Evolutionary conservation across 805 yeast genomes (phyloP), one percentile per base, ranked within the genome.

Genomic region (Blastobotrys mokoenaii): DNA sequence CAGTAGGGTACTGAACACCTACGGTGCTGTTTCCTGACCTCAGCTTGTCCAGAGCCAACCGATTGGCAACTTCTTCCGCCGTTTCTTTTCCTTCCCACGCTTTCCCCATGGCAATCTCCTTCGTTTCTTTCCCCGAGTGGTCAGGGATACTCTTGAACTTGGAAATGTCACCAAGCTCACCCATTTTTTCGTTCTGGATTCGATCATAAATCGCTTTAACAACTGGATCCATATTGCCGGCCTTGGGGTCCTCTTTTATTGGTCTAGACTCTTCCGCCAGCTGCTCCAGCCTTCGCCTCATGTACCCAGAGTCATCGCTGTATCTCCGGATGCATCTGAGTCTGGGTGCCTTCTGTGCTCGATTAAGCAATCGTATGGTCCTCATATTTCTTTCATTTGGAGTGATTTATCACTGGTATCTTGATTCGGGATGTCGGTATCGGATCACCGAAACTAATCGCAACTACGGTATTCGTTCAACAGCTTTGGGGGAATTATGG

Each of bases 241-340:
- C 66, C 1, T 16, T 44, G 0, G 70, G 63, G 47, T 68, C 71
- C 37, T 58, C 70, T 8, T 53, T 48, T 1, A 54, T 41, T 1
- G 68, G 68, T 1, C 51, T 44, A 1, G 76, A 72, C 31, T 70
- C 65, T 48, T 71, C 76, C 0, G 73, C 68, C 15, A 73, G 51
- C 41, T 67, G 70, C 45, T 64, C 65, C 16, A 72, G 51, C 20
- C 73, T 55, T 14, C 65, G 55, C 38, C 49, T 61, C 65, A 72
- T 57, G 31, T 54, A 53, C 7, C 64, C 61, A n/a, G 38, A 9
- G 20, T 35, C 38, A n/a, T n/a, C n/a, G 9, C 18, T 6, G 16
- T 35, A 35, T 11, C 31, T 8, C 31, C 31, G 8, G 11, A 29
- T 29, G 31, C 31, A 29, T 11, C 31, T 9, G 31, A 8, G 31